phyloP scores from a whole-genome alignment of 768 basidiomycete genomes.

The Boletellus ananiceps region DNA sequence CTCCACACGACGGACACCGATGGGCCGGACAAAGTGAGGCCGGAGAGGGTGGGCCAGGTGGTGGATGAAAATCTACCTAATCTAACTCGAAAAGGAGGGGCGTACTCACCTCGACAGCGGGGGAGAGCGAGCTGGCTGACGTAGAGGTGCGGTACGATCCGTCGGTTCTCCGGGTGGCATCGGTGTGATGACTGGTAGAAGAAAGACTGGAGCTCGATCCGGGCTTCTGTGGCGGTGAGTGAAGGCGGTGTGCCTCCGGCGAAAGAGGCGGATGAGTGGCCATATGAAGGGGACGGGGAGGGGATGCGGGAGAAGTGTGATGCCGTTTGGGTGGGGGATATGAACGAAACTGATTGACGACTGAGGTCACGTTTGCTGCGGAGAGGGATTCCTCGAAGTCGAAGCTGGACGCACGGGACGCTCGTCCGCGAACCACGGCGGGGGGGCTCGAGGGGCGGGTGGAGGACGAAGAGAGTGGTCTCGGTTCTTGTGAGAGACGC shows the following conservation, averaged over 20 bases:
- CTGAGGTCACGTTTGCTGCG: constrained; percentile 27
- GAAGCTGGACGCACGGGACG: constrained; percentile 12
- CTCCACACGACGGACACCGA: constrained; percentile 13
- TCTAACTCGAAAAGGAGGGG: constrained; percentile 4
- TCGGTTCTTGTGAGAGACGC: neutral
- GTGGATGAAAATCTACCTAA: constrained; percentile 13
- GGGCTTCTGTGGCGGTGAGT: constrained; percentile 20
- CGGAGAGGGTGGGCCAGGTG: neutral
- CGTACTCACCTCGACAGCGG: constrained; percentile 20
- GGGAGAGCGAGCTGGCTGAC: constrained; percentile 23
- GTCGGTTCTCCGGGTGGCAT: constrained; percentile 26
- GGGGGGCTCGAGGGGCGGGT: constrained; percentile 2
- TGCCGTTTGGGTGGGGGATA: constrained; percentile 23
- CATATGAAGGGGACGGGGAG: constrained; percentile 13
- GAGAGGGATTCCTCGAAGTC: constrained; percentile 29
- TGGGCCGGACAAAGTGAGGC: constrained; percentile 10
- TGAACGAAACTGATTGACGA: constrained; percentile 32
- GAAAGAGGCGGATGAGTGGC: constrained; percentile 4
- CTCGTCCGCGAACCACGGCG: constrained; percentile 25
- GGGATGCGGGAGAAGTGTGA: constrained; percentile 16
- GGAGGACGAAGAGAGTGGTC: neutral
- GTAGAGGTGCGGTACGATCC: constrained; percentile 19
- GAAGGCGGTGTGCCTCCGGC: constrained; percentile 9
- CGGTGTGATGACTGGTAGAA: constrained; percentile 21
- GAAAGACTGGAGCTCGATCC: constrained; percentile 23